Conservation (phyloP, 2,329 filamentous ascomycete genomes). For the Fusarium graminum region DNA sequence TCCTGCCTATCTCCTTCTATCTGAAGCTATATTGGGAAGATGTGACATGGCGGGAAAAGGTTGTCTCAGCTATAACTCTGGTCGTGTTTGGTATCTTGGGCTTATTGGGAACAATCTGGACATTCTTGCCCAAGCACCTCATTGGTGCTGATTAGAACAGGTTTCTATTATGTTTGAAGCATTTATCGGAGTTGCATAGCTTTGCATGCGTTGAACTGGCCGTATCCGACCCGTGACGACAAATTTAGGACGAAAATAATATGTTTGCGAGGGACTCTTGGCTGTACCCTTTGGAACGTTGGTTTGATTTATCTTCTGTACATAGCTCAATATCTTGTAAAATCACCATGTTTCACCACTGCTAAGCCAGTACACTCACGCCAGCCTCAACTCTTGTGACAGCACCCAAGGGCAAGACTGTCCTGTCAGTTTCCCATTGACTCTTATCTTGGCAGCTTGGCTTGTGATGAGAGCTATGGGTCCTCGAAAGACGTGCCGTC, state of each 20-base stretch:
- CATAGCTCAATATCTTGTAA: background rate
- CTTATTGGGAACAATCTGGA: constrained; percentile 84
- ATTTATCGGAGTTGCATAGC: constrained; percentile 28
- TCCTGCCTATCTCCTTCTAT: constrained; percentile 89
- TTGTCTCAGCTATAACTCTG: constrained; percentile 77
- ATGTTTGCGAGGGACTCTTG: constrained; percentile 1
- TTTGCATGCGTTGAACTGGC: constrained; percentile 1
- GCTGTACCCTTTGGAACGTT: background rate
- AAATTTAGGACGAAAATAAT: constrained; percentile 22
- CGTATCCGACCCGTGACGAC: constrained; percentile 6
- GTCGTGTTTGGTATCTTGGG: constrained; percentile 77
- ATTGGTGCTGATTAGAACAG: constrained; percentile 65
- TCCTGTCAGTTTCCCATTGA: background rate
- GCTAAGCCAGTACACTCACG: constrained; percentile 1
- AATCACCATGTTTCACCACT: constrained; percentile 1
- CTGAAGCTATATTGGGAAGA: constrained; percentile 87
- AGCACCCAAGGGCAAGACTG: constrained; percentile 13
- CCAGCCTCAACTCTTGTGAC: constrained; percentile 12
- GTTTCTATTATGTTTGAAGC: constrained; percentile 4
- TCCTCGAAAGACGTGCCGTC: background rate
- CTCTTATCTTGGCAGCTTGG: constrained; percentile 10
- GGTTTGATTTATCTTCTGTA: background rate
- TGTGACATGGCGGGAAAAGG: constrained; percentile 72
- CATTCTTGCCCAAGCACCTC: constrained; percentile 83
- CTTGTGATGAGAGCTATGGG: background rate